Conservation (phyloP, 2,329 filamentous ascomycete genomes). For the Aspergillus fischeri region DNA sequence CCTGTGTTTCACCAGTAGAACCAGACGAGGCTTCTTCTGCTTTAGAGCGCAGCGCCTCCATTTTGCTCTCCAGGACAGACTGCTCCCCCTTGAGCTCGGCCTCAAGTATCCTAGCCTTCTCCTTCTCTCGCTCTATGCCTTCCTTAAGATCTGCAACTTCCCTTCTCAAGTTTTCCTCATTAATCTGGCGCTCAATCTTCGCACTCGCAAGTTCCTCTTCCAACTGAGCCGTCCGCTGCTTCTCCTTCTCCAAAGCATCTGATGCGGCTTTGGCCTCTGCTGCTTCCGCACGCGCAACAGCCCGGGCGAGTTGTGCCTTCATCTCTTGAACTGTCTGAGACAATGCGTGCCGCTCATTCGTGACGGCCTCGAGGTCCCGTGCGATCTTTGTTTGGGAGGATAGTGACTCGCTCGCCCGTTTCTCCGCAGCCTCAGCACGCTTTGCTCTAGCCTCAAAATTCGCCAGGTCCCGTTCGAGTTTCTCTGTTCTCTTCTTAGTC, state of each 20-base stretch:
- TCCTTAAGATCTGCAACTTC: constrained; percentile 70
- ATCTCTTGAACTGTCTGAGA: constrained; percentile 64
- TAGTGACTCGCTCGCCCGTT: constrained; percentile 53
- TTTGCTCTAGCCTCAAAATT: constrained; percentile 54
- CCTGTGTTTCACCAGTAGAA: constrained; percentile 74
- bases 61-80: constrained; percentile 73
- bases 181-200: constrained; percentile 72
- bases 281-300: constrained; percentile 61
- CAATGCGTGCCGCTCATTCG: constrained; percentile 59
- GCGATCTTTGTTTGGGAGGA: constrained; percentile 50
- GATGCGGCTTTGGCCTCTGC: constrained; percentile 64
- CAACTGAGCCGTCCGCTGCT: constrained; percentile 51
- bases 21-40: constrained; percentile 88
- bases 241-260: constrained; percentile 65
- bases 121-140: constrained; percentile 67
- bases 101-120: constrained; percentile 65
- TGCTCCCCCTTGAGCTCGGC: constrained; percentile 77
- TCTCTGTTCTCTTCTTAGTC: constrained; percentile 53
- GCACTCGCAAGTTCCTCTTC: constrained; percentile 60
- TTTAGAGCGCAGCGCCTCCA: constrained; percentile 78
- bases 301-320: constrained; percentile 64
- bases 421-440: constrained; percentile 56
- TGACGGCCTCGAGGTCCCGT: constrained; percentile 59
- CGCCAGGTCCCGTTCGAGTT: constrained; percentile 54
- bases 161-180: constrained; percentile 63